phyloP scores from a whole-genome alignment of 495 filamentous ascomycete genomes.

The Penicillium subrubescens region DNA sequence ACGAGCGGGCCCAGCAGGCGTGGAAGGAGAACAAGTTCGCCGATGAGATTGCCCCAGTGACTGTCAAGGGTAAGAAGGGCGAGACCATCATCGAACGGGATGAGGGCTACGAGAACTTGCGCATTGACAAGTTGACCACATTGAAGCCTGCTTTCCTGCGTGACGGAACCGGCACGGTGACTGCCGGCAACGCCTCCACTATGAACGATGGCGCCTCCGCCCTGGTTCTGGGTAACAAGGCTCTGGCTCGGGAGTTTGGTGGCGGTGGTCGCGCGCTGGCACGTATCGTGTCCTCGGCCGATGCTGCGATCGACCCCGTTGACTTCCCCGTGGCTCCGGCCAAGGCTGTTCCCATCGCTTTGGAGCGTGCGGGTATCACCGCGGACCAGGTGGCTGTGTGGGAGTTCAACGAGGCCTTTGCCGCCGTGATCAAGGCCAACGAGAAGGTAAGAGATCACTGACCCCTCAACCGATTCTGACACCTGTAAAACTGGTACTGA shows the following conservation, averaged over 20 bases:
- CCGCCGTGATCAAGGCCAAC: slow-evolving; percentile 93
- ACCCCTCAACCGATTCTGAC: neutral
- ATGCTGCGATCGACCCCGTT: slow-evolving; percentile 89
- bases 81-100: slow-evolving; percentile 76
- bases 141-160: slow-evolving; percentile 90
- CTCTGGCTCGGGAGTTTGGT: slow-evolving; percentile 75
- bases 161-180: slow-evolving; percentile 85
- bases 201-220: slow-evolving; percentile 95
- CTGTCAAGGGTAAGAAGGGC: slow-evolving; percentile 80
- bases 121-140: slow-evolving; percentile 78
- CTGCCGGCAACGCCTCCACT: slow-evolving; percentile 87
- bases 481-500: slow-evolving; percentile 17
- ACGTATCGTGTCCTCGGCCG: slow-evolving; percentile 80
- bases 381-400: slow-evolving; percentile 88
- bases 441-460: slow-evolving; percentile 62
- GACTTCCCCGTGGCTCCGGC: slow-evolving; percentile 95
- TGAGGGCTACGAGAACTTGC: slow-evolving; percentile 84
- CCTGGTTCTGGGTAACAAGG: slow-evolving; percentile 79
- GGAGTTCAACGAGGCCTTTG: slow-evolving; percentile 99
- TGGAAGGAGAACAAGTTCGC: slow-evolving; percentile 79
- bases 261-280: slow-evolving; percentile 74
- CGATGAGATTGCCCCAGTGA: slow-evolving; percentile 86
- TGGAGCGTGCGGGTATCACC: slow-evolving; percentile 83
- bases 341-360: slow-evolving; percentile 87
- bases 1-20: slow-evolving; percentile 84